Base-by-base conservation (phyloP, 208 protist genomes). In the Herpetomonas samuelpessoai region DNA sequence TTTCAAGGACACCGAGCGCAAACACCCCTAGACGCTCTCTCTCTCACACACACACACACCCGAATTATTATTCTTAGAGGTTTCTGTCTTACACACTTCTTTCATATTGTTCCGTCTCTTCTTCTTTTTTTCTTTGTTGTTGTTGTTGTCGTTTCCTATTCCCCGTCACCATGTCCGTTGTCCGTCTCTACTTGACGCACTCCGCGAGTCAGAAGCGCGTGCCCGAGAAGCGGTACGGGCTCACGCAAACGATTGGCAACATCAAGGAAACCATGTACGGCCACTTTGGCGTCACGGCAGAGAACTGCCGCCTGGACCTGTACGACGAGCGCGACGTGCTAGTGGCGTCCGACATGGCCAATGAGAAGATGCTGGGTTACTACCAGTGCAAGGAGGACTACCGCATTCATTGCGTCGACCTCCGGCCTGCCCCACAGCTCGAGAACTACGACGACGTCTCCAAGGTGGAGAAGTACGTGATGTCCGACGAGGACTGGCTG, bases 381-480 rank as follows among this genome's bases (percentile, higher is more conserved):
- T 97, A 96, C 68, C 82, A 88, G 45, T 89, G 82, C 72, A 48
- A 67, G 16, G 86, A 92, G 28, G 87, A 83, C 41, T 89, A 74
- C 57, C 86, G 81, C 62, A 91, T 97, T 58, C 87, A 97, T 60
- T 82, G 93, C 29, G 76, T 96, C 18, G 93, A 97, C 72, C 72
- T 88, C 2, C 84, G 89, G 45, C 93, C 93, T 9, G 39, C 79
- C 4, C 60, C 71, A n/a, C 55, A 79, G 60, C 50, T 91, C 4
- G 69, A 80, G 21, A 85, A 85, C 61, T 96, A 69, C 68, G 82
- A 92, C 21, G 91, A 96, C 63, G 75, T 95, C 12, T 88, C 81
- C 1, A 59, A 93, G 68, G 89, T 97, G 28, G 69, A 97, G 71
- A 97, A 97, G 74, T 97, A 82, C 57, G 85, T 88, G 31, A 95